Evolutionary conservation across 2,329 filamentous ascomycete genomes (phyloP), one percentile per base, ranked within the genome.

Genomic region (Neonectria punicea): DNA sequence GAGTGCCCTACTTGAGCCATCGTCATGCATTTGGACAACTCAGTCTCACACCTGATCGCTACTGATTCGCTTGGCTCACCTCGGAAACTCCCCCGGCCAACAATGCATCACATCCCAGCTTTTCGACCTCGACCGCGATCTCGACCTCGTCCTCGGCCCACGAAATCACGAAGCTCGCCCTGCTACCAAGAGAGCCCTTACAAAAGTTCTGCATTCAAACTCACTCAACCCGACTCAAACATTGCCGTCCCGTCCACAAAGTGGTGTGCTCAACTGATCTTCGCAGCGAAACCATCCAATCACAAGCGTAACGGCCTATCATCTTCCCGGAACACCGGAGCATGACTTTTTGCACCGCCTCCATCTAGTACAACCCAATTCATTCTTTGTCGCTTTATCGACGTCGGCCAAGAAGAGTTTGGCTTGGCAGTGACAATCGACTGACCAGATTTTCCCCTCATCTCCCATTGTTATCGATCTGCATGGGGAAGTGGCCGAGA

Each of bases 301-400:
- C 58, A 53, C 47, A 30, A 30, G 10, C 44, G 25, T 11, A 22
- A 16, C 53, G 20, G 18, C 32, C 51, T 34, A 54, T 18, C 34
- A 18, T 36, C 18, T 51, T 22, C 28, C 22, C 32, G 55, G 53
- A 54, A 44, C 41, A 39, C n/a, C 44, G 41, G 16, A 56, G n/a
- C 61, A 51, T 64, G 61, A 64, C 61, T 41, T 55, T 9, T 64
- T 64, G 61, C 61, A 64, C 61, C 25, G 61, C 61, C 61, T 56
- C 61, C 51, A 18, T 46, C 41, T 43, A 30, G 16, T 28, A 43
- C 56, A 53, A 49, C 34, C 53, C 54, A 63, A 63, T 25, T 49
- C 39, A n/a, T 25, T n/a, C 28, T 39, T 43, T 18, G 47, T 55
- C 22, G 14, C 28, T 16, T 39, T 59, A 16, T 39, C 53, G 16